A percentile compares a stretch with the other conserved stretches of the same genome.
phyloP scores from a whole-genome alignment of 2,329 filamentous ascomycete species.

The Fusarium sp. region DNA sequence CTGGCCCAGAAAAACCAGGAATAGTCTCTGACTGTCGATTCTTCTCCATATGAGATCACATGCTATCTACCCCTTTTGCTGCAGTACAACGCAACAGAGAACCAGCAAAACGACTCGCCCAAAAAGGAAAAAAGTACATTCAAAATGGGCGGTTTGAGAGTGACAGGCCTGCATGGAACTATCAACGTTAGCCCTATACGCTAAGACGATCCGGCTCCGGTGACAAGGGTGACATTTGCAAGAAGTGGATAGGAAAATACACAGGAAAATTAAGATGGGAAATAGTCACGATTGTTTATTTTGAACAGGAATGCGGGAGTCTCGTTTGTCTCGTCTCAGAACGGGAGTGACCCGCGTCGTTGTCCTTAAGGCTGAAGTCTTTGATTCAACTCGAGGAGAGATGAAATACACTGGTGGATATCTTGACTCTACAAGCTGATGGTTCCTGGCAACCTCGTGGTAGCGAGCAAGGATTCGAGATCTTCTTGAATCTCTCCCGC shows the following conservation, averaged over 20 bases:
- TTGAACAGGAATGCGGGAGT: conserved; percentile 1
- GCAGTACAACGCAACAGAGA: neutral
- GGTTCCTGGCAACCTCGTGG: conserved; percentile 2
- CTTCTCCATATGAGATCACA: neutral
- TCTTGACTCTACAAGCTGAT: no score
- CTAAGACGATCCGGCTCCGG: conserved; percentile 27
- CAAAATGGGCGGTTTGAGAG: conserved; percentile 18
- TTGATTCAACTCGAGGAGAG: conserved; percentile 30
- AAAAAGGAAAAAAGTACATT: conserved; percentile 3
- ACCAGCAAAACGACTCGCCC: neutral
- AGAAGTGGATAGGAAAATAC: conserved; percentile 6
- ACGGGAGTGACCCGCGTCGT: conserved; percentile 9
- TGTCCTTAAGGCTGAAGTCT: conserved; percentile 14
- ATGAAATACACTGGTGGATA: neutral
- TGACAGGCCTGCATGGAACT: conserved; percentile 32
- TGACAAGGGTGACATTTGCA: conserved; percentile 14
- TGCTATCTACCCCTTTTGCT: neutral
- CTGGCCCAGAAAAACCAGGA: neutral
- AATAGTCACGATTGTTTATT: conserved; percentile 14
- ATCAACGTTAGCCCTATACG: conserved; percentile 31
- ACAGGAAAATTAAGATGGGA: neutral
- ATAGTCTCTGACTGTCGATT: neutral
- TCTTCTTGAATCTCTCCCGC: conserved; percentile 1
- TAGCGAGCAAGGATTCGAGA: conserved; percentile 22
- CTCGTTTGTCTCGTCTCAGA: conserved; percentile 25